Evolutionary conservation across 352 stramenopile species (phyloP).

Genomic region (Phytopythium helicoides): DNA sequence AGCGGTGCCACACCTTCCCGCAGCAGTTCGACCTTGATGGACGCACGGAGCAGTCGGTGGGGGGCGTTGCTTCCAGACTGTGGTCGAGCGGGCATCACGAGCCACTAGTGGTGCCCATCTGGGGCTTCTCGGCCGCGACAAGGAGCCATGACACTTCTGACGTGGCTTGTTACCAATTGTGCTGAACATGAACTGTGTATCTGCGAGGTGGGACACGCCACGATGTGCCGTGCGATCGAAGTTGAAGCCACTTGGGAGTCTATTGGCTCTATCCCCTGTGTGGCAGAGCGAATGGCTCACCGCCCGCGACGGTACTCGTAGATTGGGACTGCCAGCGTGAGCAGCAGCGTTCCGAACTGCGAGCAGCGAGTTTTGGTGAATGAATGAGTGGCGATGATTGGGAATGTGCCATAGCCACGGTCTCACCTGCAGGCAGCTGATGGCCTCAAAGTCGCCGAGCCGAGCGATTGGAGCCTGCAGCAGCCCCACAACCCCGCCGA

Average conservation of each 20-base stretch:
- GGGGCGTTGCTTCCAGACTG: too few species aligned
- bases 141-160: too few species aligned
- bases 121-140: too few species aligned
- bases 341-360: conserved; percentile 45
- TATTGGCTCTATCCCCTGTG: not conserved
- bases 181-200: too few species aligned
- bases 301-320: conserved; percentile 39
- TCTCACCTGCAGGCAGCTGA: conserved; percentile 51
- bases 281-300: conserved; percentile 6
- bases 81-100: too few species aligned
- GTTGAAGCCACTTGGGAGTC: not conserved
- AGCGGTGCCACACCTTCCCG: not conserved
- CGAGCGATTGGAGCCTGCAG: conserved; percentile 62
- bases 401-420: conserved; percentile 1
- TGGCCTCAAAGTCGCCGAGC: conserved; percentile 40
- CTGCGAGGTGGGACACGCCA: too few species aligned
- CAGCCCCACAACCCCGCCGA: conserved; percentile 60
- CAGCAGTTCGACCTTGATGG: too few species aligned
- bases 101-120: too few species aligned
- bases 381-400: not conserved
- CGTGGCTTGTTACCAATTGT: too few species aligned
- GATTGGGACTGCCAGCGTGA: conserved; percentile 45
- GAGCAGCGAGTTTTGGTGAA: not conserved
- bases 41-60: too few species aligned
- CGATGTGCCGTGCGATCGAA: too few species aligned